Percentiles rank a stretch among this genome's conserved stretches.
Evolutionary conservation across 805 yeast genomes (phyloP).

Genomic region (Pichia manshurica): DNA sequence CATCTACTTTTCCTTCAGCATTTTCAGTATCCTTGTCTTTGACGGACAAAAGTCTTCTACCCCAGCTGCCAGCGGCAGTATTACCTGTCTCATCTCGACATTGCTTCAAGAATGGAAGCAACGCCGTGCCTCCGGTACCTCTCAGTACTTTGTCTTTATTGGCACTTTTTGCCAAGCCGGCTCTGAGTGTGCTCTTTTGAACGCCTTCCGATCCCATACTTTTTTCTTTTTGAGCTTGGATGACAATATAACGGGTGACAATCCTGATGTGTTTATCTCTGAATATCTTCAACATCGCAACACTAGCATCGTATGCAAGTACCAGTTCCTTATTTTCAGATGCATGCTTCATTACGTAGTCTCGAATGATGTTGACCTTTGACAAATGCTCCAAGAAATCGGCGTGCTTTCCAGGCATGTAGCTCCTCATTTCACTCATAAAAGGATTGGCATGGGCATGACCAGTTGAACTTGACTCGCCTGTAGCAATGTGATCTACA

Average conservation of each 20-base stretch:
- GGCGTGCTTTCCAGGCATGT: slow-evolving; percentile 87
- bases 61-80: slow-evolving; percentile 91
- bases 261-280: slow-evolving; percentile 92
- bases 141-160: slow-evolving; percentile 47
- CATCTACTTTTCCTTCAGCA: not conserved
- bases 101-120: slow-evolving; percentile 87
- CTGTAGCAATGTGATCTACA: slow-evolving; percentile 76
- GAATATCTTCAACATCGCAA: slow-evolving; percentile 82
- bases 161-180: slow-evolving; percentile 53
- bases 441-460: slow-evolving; percentile 36
- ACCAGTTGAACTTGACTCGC: slow-evolving; percentile 25
- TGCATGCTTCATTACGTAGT: slow-evolving; percentile 47
- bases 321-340: slow-evolving; percentile 47
- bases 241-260: slow-evolving; percentile 77
- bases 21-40: not conserved
- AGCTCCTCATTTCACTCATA: slow-evolving; percentile 75
- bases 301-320: slow-evolving; percentile 78
- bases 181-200: slow-evolving; percentile 46
- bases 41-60: slow-evolving; percentile 50
- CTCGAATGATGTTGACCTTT: slow-evolving; percentile 52
- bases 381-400: slow-evolving; percentile 62
- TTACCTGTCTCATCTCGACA: slow-evolving; percentile 95
- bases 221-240: slow-evolving; percentile 61
- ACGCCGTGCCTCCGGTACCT: slow-evolving; percentile 94
- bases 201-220: slow-evolving; percentile 43